phyloP scores from a whole-genome alignment of 2,329 filamentous ascomycete genomes.

The Periconia sp. region DNA sequence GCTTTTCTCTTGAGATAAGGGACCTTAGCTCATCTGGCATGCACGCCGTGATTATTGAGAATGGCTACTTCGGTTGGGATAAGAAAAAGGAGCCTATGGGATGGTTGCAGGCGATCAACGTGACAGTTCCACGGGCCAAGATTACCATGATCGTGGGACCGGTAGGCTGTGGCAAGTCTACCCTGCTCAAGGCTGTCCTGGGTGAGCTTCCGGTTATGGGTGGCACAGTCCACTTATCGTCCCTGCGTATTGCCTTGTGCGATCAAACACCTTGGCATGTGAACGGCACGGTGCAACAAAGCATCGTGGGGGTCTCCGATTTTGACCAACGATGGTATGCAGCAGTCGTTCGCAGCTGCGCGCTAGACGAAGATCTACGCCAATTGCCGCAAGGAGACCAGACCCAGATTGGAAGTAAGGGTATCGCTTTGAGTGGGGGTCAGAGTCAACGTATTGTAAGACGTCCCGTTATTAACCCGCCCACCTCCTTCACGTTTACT shows the following conservation, averaged over 20 bases:
- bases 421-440: constrained; percentile 59
- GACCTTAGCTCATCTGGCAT: constrained; percentile 25
- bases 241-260: constrained; percentile 42
- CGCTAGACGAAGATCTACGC: constrained; percentile 41
- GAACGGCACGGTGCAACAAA: constrained; percentile 45
- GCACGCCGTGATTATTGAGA: constrained; percentile 49
- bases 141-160: constrained; percentile 59
- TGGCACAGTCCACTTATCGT: constrained; percentile 38
- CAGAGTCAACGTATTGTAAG: constrained; percentile 59
- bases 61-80: constrained; percentile 57
- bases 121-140: constrained; percentile 50
- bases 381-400: constrained; percentile 43
- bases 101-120: constrained; percentile 49
- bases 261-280: constrained; percentile 48
- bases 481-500: not conserved
- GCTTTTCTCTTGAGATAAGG: constrained; percentile 23
- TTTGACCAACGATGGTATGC: constrained; percentile 47
- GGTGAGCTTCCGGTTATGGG: constrained; percentile 41
- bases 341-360: constrained; percentile 41
- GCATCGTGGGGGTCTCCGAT: constrained; percentile 42
- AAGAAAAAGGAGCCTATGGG: constrained; percentile 44
- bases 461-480: constrained; percentile 17
- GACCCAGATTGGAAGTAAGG: constrained; percentile 59
- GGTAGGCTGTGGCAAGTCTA: constrained; percentile 61
- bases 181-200: constrained; percentile 46